Percentiles rank a stretch among this genome's conserved stretches.
phyloP scores from a whole-genome alignment of 805 yeast genomes.

The Candida bentonensis region DNA sequence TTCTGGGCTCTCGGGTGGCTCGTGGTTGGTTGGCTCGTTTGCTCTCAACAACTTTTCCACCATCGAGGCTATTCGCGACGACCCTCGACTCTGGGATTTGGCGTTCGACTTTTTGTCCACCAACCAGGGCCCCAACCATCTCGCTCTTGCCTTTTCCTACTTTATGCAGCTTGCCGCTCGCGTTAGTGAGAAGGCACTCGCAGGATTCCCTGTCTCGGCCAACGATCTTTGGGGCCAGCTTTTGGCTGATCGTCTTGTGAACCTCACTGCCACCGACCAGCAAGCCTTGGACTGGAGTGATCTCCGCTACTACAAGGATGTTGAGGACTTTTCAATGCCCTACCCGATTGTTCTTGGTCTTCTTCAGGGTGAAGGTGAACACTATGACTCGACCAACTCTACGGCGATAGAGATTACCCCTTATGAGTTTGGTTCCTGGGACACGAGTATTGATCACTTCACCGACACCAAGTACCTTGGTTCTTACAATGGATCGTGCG shows the following conservation, averaged over 20 bases:
- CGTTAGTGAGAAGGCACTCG: constrained; percentile 29
- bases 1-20: constrained; percentile 59
- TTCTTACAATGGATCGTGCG: constrained; percentile 42
- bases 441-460: constrained; percentile 47
- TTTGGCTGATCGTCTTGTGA: constrained; percentile 51
- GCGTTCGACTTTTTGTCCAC: constrained; percentile 14
- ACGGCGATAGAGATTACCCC: constrained; percentile 36
- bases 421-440: constrained; percentile 68
- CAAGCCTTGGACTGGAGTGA: constrained; percentile 40
- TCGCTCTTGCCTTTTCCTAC: constrained; percentile 7
- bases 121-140: constrained; percentile 7
- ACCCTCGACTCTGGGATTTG: constrained; percentile 19
- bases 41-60: constrained; percentile 27
- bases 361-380: constrained; percentile 28
- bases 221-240: constrained; percentile 72
- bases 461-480: constrained; percentile 55
- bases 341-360: constrained; percentile 44
- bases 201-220: constrained; percentile 48
- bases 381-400: constrained; percentile 40
- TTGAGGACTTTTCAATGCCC: constrained; percentile 46
- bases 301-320: constrained; percentile 43
- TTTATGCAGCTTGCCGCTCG: constrained; percentile 10
- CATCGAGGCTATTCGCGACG: constrained; percentile 15
- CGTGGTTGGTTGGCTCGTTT: constrained; percentile 49
- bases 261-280: constrained; percentile 37